Base-by-base conservation (phyloP, 371 early-diverging fungal genomes). In the Mucor circinelloides region DNA sequence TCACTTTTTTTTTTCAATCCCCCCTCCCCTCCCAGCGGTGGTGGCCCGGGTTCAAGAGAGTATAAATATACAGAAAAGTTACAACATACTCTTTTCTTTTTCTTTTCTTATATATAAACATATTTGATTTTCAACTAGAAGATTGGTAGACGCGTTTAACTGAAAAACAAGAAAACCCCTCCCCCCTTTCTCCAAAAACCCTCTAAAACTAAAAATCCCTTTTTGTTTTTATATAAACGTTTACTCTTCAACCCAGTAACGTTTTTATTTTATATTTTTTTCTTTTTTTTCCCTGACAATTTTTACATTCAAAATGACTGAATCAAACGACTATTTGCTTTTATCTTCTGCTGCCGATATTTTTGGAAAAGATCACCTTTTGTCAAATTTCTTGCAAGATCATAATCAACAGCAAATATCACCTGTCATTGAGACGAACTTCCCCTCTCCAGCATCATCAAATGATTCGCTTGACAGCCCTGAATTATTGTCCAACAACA, bases 391-490 rank as follows among this genome's bases (percentile, higher is more conserved):
- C 19, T 46, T 76, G 19, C 71, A 74, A 59, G 74, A 74, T 42
- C 56, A 56, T 55, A 46, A n/a, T 34, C 60, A 60, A 25, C 66
- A 59, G 23, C 38, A 44, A 17, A 42, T 32, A 10, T 71, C 68
- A 19, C 68, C 69, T 42, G 61, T 64, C 46, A 57, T 57, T 23
- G 62, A 75, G 36, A 68, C 60, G 12, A 72, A 63, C 36, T 75
- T 75, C 34, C 76, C 76, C 23, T 76, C 76, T 28, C 76, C 76
- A 48, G 70, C 67, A 17, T 72, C 73, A 15, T 72, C 75, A 1
- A 67, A 69, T 15, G 72, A 75, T 50, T 72, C 75, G 6, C 54
- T 72, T 31, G 67, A 69, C 40, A 69, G 66, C 46, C 75, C 75
- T 46, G 64, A 63, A 25, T 46, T 60, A 31, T 34, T 34, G 34